Base-by-base conservation (phyloP, 257 asterid species). In the Solanum medicagineum region DNA sequence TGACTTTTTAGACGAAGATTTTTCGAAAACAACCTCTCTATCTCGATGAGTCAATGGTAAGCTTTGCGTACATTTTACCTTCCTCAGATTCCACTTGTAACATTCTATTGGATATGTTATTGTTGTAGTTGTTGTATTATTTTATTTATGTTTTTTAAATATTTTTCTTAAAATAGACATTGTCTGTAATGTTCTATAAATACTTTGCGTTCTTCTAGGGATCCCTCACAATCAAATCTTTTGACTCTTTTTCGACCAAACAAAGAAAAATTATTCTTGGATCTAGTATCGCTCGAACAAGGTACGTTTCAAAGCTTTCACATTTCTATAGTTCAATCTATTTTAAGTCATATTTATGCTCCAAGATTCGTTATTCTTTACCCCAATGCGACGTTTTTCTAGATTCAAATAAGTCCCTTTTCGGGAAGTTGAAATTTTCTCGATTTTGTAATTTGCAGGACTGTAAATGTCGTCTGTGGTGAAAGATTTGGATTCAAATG, bases 401-500 rank as follows among this genome's bases (percentile, higher is more conserved):
- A 70, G 79, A 70, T 40, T 70, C 24, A 20, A 19, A 0, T 40
- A 40, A 69, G 24, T 71, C 47, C 22, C n/a, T 73, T 71, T 74
- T 13, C 4, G 8, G 13, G 59, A 13, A 20, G 17, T 74, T 74
- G 54, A 13, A 22, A 47, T 74, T 47, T 47, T 74, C 5, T 74
- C 47, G 81, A 0, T 74, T 45, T 47, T 45, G 8, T 15, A 14
- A 20, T 73, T 73, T 73, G 56, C 81, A 73, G 81, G 47, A 77
- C 83, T 49, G 83, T 13, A 60, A 32, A 83, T 88, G 88, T 80
- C 87, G 20, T 57, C 88, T 22, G 57, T 86, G 66, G 86, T 82
- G 53, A 85, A 84, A 26, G 86, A 82, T 62, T 53, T 86, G 85
- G 74, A 79, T 79, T 63, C 81, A 32, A 80, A 85, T 42, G 83